Base-by-base conservation (phyloP, 768 basidiomycete genomes). In the Mycena leptocephala region DNA sequence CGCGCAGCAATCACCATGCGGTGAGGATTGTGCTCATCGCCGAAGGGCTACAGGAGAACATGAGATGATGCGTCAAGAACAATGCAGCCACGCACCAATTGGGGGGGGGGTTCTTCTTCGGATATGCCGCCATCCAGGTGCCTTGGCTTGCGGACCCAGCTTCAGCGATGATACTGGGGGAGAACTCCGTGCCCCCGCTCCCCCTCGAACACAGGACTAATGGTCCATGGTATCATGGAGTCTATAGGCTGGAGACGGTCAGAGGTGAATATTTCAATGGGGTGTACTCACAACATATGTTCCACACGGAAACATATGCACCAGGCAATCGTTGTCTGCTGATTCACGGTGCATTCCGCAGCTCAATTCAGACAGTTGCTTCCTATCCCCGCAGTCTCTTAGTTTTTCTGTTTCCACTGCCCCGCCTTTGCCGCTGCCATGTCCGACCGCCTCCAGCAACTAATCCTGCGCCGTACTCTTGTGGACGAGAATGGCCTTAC, bases 41-140 rank as follows among this genome's bases (percentile, higher is more conserved):
- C 33, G 35, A 39, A 37, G 1, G 66, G 66, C 66, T 68, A 35
- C 7, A 6, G 4, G 26, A 26, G 2, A 13, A 56, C 24, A 68
- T n/a, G 53, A 43, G 37, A 22, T 6, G 14, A n/a, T 28, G 46
- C 8, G 5, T 16, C 24, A n/a, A 7, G 16, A 26, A 16, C 3
- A 5, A 6, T 46, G 5, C 4, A 10, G 28, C 5, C 16, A 66
- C 65, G 20, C 24, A 58, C 67, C 55, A 55, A 55, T 70, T 70
- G n/a, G n/a, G n/a, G n/a, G n/a, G 53, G 22, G 68, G 68, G n/a
- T 26, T n/a, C 16, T 43, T 70, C 18, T 43, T 26, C 1, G 68
- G 68, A 24, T 70, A 70, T 2, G 68, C 68, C 3, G 55, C 55
- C 55, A 70, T 32, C 59, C 59, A 62, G 6, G 70, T 71, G 1